Evolutionary conservation across 805 yeast species (phyloP).

Genomic region (Metschnikowia reukaufii): DNA sequence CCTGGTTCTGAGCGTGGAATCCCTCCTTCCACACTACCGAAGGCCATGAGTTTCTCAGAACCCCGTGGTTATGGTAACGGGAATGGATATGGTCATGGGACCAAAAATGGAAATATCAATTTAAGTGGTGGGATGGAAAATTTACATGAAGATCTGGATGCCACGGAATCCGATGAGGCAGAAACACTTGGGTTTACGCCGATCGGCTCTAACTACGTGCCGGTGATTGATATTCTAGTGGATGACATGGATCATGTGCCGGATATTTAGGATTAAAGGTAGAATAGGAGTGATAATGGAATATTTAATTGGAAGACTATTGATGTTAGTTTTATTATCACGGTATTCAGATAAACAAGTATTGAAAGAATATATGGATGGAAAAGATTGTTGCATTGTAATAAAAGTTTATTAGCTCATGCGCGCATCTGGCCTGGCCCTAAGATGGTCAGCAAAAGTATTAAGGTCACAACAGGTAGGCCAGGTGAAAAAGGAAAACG

Average conservation of each 20-base stretch:
- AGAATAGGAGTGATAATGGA: background rate
- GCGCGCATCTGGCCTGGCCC: too few species aligned
- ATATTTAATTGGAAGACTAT: background rate
- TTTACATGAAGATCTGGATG: constrained; percentile 5
- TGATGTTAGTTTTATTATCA: background rate
- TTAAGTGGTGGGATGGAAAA: too few species aligned
- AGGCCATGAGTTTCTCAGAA: constrained; percentile 7
- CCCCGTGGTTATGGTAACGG: background rate
- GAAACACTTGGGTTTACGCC: background rate
- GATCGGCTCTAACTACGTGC: constrained; percentile 30
- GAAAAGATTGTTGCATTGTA: too few species aligned
- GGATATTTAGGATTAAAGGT: constrained; percentile 1
- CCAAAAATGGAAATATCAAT: background rate
- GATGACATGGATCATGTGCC: constrained; percentile 30
- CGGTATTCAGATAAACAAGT: background rate
- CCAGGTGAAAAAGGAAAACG: too few species aligned
- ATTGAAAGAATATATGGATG: too few species aligned
- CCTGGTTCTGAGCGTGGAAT: background rate
- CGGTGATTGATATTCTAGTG: constrained; percentile 42
- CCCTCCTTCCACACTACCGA: constrained; percentile 2
- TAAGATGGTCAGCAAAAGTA: too few species aligned
- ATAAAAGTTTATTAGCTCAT: too few species aligned
- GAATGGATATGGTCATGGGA: background rate
- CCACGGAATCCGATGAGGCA: constrained; percentile 1
- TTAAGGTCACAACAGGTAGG: too few species aligned